phyloP scores from a whole-genome alignment of 306 rosid genomes.

The Gastrolobium bilobum region DNA sequence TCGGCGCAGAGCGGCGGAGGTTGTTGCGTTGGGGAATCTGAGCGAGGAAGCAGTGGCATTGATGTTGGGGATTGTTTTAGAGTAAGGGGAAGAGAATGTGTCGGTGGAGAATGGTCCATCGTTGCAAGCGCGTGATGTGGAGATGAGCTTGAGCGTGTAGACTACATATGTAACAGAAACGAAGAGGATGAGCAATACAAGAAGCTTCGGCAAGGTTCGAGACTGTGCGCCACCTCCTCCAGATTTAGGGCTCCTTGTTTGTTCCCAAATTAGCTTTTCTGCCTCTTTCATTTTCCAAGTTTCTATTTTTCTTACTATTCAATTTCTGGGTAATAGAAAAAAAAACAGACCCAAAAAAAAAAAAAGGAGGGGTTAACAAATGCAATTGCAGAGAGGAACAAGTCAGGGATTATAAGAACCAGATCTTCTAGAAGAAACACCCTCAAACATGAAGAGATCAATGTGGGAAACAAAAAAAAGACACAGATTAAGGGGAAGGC shows the following conservation, averaged over 20 bases:
- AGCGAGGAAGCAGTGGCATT: conserved; percentile 38
- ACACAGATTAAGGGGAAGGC: too few species aligned
- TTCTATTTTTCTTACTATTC: too few species aligned
- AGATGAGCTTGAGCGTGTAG: conserved; percentile 83
- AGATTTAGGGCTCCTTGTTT: conserved; percentile 60
- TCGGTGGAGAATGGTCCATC: conserved; percentile 53
- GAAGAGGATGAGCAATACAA: conserved; percentile 78
- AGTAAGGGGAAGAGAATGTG: conserved; percentile 24
- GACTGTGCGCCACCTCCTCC: conserved; percentile 49
- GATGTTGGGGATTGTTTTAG: not conserved
- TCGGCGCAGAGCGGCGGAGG: conserved; percentile 30
- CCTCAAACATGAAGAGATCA: too few species aligned
- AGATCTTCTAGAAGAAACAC: too few species aligned
- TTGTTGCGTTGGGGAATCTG: not conserved
- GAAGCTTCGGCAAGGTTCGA: conserved; percentile 62
- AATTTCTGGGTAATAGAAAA: too few species aligned
- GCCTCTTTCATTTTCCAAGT: conserved; percentile 56
- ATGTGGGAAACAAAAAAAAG: too few species aligned
- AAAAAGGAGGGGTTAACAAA: not conserved
- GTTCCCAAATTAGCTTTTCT: conserved; percentile 77
- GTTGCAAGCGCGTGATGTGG: conserved; percentile 72
- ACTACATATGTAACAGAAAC: conserved; percentile 76
- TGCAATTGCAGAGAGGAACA: not conserved
- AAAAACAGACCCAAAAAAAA: too few species aligned
- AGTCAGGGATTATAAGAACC: not conserved